Evolutionary conservation across 2,329 filamentous ascomycete genomes (phyloP), one percentile per base, ranked within the genome.

Genomic region (Fusarium nanum): DNA sequence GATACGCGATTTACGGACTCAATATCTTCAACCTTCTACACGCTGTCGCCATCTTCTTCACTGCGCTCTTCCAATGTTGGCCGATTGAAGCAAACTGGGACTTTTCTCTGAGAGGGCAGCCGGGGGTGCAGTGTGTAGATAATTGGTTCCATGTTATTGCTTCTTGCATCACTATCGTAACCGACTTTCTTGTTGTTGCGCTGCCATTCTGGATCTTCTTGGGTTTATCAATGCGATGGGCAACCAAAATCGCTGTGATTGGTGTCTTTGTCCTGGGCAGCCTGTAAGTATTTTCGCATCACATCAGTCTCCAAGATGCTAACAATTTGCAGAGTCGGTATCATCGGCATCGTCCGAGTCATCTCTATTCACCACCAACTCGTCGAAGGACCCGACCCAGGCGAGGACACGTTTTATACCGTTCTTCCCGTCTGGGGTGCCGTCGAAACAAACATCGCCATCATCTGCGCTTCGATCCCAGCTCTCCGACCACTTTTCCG

Each of bases 181-280:
- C 80, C 12, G 83, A 84, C 34, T 68, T 83, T 1, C 65, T 83
- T 46, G 76, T 82, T 7, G 73, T 83, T 9, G 73, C 73, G 1
- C 68, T 84, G 9, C 82, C 82, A 0, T 77, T 82, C 40, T 78
- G 76, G 67, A 81, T 83, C 41, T 83, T 84, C 64, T 52, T 79
- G 44, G 75, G 76, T 7, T 71, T 84, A 13, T 80, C 79, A 32
- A 82, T 83, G 71, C 76, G 77, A 6, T 75, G 64, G 49, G 77
- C 74, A 28, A 76, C 79, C 11, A 82, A 83, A 57, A 68, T 81
- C 32, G 81, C 81, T 6, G 74, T 83, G 0, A 73, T 83, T 32
- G 69, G 76, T 10, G 77, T 83, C 5, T 83, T 83, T 53, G 58
- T 79, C 25, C 61, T 83, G 5, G 82, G 82, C 45, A 65, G 65